Conservation (phyloP, 2,329 filamentous ascomycete genomes). For the Cladosporium sp. region DNA sequence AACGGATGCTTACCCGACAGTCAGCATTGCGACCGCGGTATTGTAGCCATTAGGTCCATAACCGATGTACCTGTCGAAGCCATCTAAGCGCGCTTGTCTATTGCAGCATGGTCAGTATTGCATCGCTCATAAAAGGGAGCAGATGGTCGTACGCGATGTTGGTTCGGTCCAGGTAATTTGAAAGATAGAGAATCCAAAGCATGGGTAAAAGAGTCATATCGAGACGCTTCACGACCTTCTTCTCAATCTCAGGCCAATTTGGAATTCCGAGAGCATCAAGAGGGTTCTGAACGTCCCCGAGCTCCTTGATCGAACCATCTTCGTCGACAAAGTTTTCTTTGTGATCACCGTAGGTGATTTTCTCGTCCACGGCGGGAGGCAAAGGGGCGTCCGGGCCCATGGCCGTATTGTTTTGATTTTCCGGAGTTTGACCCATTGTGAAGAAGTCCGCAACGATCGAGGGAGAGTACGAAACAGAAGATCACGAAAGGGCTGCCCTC, state of each 20-base stretch:
- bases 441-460: background rate
- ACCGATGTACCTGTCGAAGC: background rate
- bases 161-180: background rate
- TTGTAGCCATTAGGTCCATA: constrained; percentile 1
- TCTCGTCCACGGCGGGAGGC: background rate
- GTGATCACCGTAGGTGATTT: background rate
- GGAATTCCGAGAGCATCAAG: background rate
- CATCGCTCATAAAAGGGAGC: too few relatives aligned
- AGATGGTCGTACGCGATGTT: background rate
- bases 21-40: constrained; percentile 1
- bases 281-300: background rate
- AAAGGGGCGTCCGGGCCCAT: background rate
- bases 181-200: constrained; percentile 1
- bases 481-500: background rate
- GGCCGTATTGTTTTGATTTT: background rate
- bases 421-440: background rate
- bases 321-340: background rate
- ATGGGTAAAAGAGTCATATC: constrained; percentile 3
- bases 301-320: background rate
- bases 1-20: background rate
- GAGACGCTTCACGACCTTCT: constrained; percentile 5
- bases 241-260: background rate
- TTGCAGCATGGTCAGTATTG: background rate
- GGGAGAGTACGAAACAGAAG: background rate
- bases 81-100: constrained; percentile 1